Evolutionary conservation across 1,139 yeast genomes (phyloP).

Genomic region (Yamadazyma epiphylla): DNA sequence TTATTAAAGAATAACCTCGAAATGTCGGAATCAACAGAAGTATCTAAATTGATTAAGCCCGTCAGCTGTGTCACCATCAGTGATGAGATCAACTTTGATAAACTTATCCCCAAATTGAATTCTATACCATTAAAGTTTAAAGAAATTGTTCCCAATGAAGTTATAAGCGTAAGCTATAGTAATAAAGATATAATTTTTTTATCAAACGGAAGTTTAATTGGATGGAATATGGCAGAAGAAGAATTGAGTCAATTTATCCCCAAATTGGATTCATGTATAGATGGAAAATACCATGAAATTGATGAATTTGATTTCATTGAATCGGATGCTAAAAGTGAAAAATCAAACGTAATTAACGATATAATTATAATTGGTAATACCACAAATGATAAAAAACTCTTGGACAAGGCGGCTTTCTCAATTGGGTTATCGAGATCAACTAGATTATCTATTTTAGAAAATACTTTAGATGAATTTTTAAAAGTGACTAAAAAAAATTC

Average conservation of each 20-base stretch:
- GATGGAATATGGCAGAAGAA: conserved; percentile 58
- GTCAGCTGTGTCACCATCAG: conserved; percentile 14
- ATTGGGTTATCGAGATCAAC: conserved; percentile 86
- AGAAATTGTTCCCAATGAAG: conserved; percentile 68
- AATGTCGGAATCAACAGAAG: conserved; percentile 4
- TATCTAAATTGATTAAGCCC: conserved; percentile 9
- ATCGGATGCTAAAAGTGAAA: conserved; percentile 25
- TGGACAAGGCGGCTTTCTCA: conserved; percentile 87
- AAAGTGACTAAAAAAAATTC: conserved; percentile 60
- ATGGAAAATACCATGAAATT: conserved; percentile 56
- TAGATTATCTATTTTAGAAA: conserved; percentile 74
- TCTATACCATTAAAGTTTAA: conserved; percentile 6
- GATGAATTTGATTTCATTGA: conserved; percentile 90
- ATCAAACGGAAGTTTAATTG: conserved; percentile 72
- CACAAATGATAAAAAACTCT: conserved; percentile 41
- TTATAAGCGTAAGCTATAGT: conserved; percentile 39
- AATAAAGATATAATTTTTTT: conserved; percentile 55
- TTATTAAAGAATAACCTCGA: conserved; percentile 8
- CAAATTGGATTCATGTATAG: conserved; percentile 47
- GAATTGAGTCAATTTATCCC: conserved; percentile 47
- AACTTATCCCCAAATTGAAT: conserved; percentile 2
- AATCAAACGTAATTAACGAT: conserved; percentile 60
- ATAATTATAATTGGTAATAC: conserved; percentile 53
- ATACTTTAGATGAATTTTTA: conserved; percentile 64
- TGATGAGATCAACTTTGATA: conserved; percentile 11